Evolutionary conservation across 345 rosid species (phyloP), one percentile per base, ranked within the genome.

Genomic region (Litchi chinensis): DNA sequence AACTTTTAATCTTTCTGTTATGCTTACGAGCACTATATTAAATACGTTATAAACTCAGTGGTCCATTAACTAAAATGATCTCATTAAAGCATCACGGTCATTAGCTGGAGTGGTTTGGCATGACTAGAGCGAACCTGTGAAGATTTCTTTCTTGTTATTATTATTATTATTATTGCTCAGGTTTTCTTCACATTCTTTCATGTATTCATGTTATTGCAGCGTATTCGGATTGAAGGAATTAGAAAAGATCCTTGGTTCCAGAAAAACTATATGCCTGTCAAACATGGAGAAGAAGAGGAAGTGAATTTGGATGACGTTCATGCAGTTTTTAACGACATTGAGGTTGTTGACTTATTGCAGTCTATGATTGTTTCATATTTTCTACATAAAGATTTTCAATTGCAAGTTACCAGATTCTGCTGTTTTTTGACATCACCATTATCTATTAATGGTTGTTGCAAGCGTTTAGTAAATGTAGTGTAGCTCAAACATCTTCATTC

Each of bases 321-420:
- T 77, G 97, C 95, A 41, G 99, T 90, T 80, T 96, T 96, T 81
- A 88, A 90, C 59, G 94, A 91, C 80, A 93, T 91, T 70, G 94
- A 96, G 98, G 98, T 91, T 73, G 76, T 62, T 74, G 59, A 73
- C 72, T 67, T 78, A 28, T 32, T 68, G n/a, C 28, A 72, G 21
- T 83, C 59, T 79, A 48, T 76, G 28, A 10, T 59, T 46, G 56
- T 75, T 70, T 66, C 59, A 11, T 41, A 67, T 64, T 60, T 32
- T 62, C 24, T 5, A 50, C 11, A 11, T 59, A 67, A 46, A 71
- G 16, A 65, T 44, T 28, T 72, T 79, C 32, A 75, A 66, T 8
- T 63, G 54, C 68, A 73, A 52, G 60, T 54, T 62, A 41, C 22
- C 15, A 19, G 16, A 57, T 74, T 50, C 57, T 54, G 48, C 10